These are phyloP conservation scores for Ogataea polymorpha DNA, from an alignment of 805 yeast species.

Conservation along the genomic window DNA sequence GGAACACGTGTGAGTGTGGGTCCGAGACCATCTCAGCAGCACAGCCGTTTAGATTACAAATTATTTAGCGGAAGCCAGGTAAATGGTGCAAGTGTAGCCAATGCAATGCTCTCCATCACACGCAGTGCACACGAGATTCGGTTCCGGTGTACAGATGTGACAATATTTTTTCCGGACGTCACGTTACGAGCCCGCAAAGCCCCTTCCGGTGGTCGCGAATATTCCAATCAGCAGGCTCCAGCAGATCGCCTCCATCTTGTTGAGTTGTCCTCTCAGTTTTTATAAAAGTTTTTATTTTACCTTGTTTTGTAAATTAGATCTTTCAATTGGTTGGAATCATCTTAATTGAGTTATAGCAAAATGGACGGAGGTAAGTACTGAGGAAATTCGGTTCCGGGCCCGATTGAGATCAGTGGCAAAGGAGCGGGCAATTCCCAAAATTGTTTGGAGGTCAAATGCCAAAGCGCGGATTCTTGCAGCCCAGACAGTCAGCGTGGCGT, in stretches of 20 bases:
- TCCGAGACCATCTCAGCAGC: too few relatives aligned
- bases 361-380: conserved; percentile 61
- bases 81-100: not conserved
- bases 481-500: too few relatives aligned
- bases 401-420: conserved; percentile 11
- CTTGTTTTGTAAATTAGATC: conserved; percentile 12
- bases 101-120: not conserved
- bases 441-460: too few relatives aligned
- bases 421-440: conserved; percentile 2
- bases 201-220: conserved; percentile 13
- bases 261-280: conserved; percentile 23
- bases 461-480: too few relatives aligned
- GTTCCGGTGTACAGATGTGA: conserved; percentile 8
- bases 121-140: not conserved
- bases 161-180: not conserved
- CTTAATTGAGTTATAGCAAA: conserved; percentile 28
- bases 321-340: conserved; percentile 16
- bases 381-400: not conserved
- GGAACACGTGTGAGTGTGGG: too few relatives aligned
- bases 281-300: conserved; percentile 16
- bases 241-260: conserved; percentile 14
- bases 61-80: too few relatives aligned
- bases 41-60: too few relatives aligned
- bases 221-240: conserved; percentile 13
- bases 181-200: conserved; percentile 10